These are phyloP conservation scores for Scenedesmus sp. DNA, from an alignment of 163 green algal species.

Conservation along the genomic window DNA sequence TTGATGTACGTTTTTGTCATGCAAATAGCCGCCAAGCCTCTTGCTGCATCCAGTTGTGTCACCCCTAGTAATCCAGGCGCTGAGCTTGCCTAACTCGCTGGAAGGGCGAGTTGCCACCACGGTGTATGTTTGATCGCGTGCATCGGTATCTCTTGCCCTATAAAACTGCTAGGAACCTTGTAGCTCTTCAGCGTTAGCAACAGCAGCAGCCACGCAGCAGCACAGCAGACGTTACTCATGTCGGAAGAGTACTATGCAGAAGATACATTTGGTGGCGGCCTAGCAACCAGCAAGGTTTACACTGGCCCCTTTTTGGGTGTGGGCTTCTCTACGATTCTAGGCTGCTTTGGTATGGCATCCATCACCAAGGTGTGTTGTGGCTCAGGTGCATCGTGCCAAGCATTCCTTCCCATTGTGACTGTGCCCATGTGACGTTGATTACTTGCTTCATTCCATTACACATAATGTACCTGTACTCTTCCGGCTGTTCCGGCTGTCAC, in stretches of 20 bases:
- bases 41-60: neutral
- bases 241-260: constrained; percentile 57
- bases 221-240: neutral
- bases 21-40: neutral
- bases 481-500: too few relatives aligned
- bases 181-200: neutral
- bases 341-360: constrained; percentile 52
- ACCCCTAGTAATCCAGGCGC: neutral
- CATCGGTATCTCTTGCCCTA: neutral
- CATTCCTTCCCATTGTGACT: too few relatives aligned
- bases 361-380: constrained; percentile 36
- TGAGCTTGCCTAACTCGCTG: neutral
- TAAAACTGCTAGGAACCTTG: neutral
- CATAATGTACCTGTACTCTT: too few relatives aligned
- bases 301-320: constrained; percentile 35
- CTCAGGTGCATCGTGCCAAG: neutral
- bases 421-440: too few relatives aligned
- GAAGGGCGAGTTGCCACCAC: neutral
- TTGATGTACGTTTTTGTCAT: too few relatives aligned
- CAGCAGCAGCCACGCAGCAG: constrained; percentile 8
- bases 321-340: constrained; percentile 27
- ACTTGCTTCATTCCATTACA: too few relatives aligned
- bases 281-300: constrained; percentile 28
- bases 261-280: constrained; percentile 34
- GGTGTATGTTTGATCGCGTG: too few relatives aligned